These are phyloP conservation scores for Thozetella sp. DNA, from an alignment of 495 filamentous ascomycete genomes.

Conservation along the genomic window DNA sequence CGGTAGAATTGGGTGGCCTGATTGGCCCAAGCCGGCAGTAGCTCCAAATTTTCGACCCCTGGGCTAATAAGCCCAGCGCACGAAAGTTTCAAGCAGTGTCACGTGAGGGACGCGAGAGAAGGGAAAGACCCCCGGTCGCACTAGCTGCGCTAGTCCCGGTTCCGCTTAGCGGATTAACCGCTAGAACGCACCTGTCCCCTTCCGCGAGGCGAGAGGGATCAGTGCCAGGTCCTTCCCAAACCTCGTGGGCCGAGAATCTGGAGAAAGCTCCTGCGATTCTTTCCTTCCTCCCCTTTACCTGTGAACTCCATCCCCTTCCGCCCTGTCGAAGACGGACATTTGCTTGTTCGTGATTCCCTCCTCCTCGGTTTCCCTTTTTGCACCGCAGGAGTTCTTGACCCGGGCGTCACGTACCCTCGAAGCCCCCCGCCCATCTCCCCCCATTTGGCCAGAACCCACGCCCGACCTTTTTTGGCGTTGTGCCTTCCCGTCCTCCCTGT, in stretches of 20 bases:
- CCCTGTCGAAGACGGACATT: slow-evolving; percentile 10
- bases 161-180: not conserved
- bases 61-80: too few species aligned
- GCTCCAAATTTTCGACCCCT: too few species aligned
- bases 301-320: slow-evolving; percentile 6
- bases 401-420: too few species aligned
- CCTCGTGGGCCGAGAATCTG: slow-evolving; percentile 6
- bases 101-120: not conserved
- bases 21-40: not conserved
- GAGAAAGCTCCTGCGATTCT: slow-evolving; percentile 7
- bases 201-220: slow-evolving; percentile 4
- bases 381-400: too few species aligned
- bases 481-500: slow-evolving; percentile 1
- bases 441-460: not conserved
- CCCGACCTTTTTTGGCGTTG: not conserved
- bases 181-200: slow-evolving; percentile 8
- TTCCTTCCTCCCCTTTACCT: too few species aligned
- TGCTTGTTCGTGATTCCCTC: slow-evolving; percentile 7
- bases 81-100: not conserved
- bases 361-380: slow-evolving; percentile 2
- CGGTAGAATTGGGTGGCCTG: not conserved
- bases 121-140: too few species aligned
- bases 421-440: not conserved
- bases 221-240: slow-evolving; percentile 6
- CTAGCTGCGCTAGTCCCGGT: not conserved